Evolutionary conservation across 768 basidiomycete species (phyloP).

Genomic region (Candolleomyces eurysporus): DNA sequence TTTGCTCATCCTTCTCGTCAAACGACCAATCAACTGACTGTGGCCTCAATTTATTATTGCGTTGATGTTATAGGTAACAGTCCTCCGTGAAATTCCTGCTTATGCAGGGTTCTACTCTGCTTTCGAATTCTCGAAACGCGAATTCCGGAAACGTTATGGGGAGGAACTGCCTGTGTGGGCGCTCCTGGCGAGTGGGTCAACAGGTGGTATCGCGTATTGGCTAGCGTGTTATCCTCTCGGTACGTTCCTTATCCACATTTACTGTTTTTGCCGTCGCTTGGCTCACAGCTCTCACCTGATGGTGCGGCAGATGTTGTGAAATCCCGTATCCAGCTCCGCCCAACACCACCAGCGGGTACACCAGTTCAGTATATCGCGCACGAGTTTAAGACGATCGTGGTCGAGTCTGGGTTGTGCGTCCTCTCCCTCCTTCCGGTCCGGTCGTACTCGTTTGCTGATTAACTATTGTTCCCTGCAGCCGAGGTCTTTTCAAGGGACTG

Average conservation of each 20-base stretch:
- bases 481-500: slow-evolving; percentile 70
- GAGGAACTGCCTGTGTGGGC: slow-evolving; percentile 80
- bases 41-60: neutral
- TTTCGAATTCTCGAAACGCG: slow-evolving; percentile 87
- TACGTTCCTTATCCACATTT: slow-evolving; percentile 21
- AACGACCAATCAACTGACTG: neutral
- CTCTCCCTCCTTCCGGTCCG: slow-evolving; percentile 24
- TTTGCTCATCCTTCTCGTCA: neutral
- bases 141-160: slow-evolving; percentile 64
- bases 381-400: slow-evolving; percentile 66
- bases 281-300: neutral
- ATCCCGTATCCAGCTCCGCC: slow-evolving; percentile 81
- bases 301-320: slow-evolving; percentile 74
- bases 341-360: slow-evolving; percentile 68
- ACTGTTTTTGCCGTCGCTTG: neutral
- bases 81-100: slow-evolving; percentile 92
- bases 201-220: slow-evolving; percentile 91
- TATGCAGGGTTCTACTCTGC: slow-evolving; percentile 89
- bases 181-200: slow-evolving; percentile 76
- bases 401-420: slow-evolving; percentile 74
- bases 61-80: slow-evolving; percentile 60
- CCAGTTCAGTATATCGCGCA: slow-evolving; percentile 73
- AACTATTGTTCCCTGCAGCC: slow-evolving; percentile 27
- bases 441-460: neutral
- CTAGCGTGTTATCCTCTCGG: slow-evolving; percentile 88